Evolutionary conservation across 2,329 filamentous ascomycete species (phyloP), one percentile per base, ranked within the genome.

Genomic region (Alternaria triticina): DNA sequence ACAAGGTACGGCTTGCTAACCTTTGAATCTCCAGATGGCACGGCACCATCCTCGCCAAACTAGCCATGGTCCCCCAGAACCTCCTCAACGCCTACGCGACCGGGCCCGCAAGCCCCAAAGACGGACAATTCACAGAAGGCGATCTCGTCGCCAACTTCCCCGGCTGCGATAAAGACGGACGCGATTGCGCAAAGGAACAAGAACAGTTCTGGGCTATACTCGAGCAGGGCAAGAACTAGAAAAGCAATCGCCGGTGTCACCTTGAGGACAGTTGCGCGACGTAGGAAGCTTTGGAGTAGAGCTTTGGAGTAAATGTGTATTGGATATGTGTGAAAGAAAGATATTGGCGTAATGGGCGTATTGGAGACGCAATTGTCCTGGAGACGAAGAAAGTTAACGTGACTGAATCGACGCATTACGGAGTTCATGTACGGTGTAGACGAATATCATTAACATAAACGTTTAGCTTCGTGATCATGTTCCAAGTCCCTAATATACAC

Each of bases 21-120:
- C 57, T 15, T 62, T 64, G 66, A 69, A 28, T 56, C 13, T 28
- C 0, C 23, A 95, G 97, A 84, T 99, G 96, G 96, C 96, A 99
- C 77, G 94, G 95, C 27, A 99, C 96, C 0, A 91, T 99, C 47
- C 87, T 99, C 11, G 93, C 95, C 40, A 96, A 94, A 77, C 83
- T 98, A 65, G 94, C 92, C 2, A 85, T 99, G 22, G 86, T 99
- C n/a, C 94, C 95, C 3, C 96, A 99, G 80, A 88, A 90, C 55
- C 85, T 86, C 33, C 83, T 99, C 77, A 97, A 97, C 75, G 87
- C 92, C 0, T 98, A 97, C 80, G 89, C 69, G 9, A 62, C 66
- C 6, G 76, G 76, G n/a, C 74, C 74, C n/a, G 70, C 71, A 5
- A 65, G 67, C 43, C 59, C 65, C 3, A 70, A 74, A 10, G 79